Conservation (phyloP, 331 rosid genomes). For the Quercus phellos region DNA sequence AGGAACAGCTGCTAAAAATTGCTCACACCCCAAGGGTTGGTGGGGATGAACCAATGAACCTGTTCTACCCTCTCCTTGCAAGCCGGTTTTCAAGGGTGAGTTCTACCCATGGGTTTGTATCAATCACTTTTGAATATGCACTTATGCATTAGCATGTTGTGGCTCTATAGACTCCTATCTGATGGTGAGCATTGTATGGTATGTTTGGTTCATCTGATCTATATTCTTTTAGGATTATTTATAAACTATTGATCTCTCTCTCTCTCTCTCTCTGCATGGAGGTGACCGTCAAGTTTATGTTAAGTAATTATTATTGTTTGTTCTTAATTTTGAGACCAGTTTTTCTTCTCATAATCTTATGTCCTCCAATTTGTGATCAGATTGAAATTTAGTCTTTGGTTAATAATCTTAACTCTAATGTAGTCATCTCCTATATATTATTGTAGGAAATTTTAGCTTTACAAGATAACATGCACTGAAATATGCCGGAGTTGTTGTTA, state of each 20-base stretch:
- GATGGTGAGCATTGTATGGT: not conserved
- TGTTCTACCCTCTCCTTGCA: too few relatives aligned
- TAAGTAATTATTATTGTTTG: not conserved
- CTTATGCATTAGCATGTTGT: not conserved
- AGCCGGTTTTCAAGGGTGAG: too few relatives aligned
- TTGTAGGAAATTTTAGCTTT: slow-evolving; percentile 75
- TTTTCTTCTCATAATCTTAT: not conserved
- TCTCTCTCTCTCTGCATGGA: not conserved
- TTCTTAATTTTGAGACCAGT: not conserved
- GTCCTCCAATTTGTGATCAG: too few relatives aligned
- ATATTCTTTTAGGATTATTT: not conserved
- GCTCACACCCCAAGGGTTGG: too few relatives aligned
- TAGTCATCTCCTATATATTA: not conserved
- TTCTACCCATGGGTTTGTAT: not conserved
- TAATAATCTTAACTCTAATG: not conserved
- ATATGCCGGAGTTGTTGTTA: slow-evolving; percentile 92
- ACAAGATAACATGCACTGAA: slow-evolving; percentile 66
- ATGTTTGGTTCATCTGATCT: not conserved
- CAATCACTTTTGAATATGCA: not conserved
- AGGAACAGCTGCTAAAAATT: too few relatives aligned
- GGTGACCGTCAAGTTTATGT: not conserved
- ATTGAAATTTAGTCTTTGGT: slow-evolving; percentile 10
- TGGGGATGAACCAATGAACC: too few relatives aligned
- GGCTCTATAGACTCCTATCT: not conserved
- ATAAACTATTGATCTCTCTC: not conserved